Evolutionary conservation across 345 rosid genomes (phyloP).

Genomic region (Brassica nigra): DNA sequence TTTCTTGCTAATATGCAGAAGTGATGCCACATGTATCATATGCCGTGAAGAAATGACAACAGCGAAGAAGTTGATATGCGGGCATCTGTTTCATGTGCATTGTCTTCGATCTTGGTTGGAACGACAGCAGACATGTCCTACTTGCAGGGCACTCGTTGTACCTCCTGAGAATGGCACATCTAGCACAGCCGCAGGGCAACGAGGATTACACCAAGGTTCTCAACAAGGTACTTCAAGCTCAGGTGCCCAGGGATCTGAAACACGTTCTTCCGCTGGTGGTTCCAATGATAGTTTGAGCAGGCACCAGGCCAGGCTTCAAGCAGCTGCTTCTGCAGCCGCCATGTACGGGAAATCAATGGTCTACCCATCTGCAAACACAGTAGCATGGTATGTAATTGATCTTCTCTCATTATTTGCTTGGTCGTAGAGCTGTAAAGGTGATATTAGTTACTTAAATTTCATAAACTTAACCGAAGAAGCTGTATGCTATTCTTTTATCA

Average conservation of each 20-base stretch:
- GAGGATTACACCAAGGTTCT: slow-evolving; percentile 54
- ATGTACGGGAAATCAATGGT: slow-evolving; percentile 82
- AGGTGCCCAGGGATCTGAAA: not conserved
- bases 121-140: slow-evolving; percentile 96
- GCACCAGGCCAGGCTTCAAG: slow-evolving; percentile 86
- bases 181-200: slow-evolving; percentile 59
- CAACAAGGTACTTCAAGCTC: slow-evolving; percentile 41
- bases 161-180: slow-evolving; percentile 75
- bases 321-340: slow-evolving; percentile 90
- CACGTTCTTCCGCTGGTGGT: slow-evolving; percentile 45
- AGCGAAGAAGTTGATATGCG: slow-evolving; percentile 90
- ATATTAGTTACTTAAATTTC: not conserved
- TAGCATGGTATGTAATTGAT: slow-evolving; percentile 58
- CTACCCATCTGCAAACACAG: slow-evolving; percentile 79
- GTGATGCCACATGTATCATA: not conserved
- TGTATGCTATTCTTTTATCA: not conserved
- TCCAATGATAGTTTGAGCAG: slow-evolving; percentile 50
- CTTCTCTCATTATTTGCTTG: slow-evolving; percentile 12
- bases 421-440: slow-evolving; percentile 1
- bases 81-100: slow-evolving; percentile 96
- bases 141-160: slow-evolving; percentile 93
- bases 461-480: slow-evolving; percentile 9
- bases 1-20: not conserved
- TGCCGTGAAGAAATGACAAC: slow-evolving; percentile 46
- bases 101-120: slow-evolving; percentile 45